Conservation (phyloP, 176 grass and related monocot species). For the Paspalum notatum region DNA sequence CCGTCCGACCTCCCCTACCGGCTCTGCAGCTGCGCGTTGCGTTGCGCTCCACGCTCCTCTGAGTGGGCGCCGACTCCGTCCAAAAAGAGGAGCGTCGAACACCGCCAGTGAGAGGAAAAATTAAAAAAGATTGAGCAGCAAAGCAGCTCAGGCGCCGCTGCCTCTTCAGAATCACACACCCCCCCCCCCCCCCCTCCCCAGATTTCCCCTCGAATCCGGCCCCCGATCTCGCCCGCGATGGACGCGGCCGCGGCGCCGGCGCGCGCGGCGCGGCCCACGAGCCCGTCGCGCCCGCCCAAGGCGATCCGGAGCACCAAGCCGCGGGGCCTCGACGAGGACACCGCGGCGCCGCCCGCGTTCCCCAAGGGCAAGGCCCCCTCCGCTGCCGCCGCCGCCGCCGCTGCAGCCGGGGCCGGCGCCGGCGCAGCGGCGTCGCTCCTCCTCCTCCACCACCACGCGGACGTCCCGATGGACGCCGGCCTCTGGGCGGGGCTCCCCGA, state of each 20-base stretch:
- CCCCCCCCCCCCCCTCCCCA: conserved; percentile 1
- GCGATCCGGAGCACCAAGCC: conserved; percentile 77
- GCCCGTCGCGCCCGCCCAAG: conserved; percentile 76
- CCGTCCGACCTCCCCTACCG: neutral
- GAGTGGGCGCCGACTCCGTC: conserved; percentile 47
- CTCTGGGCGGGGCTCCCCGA: conserved; percentile 79
- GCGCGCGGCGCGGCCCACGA: conserved; percentile 51
- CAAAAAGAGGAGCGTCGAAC: conserved; percentile 38
- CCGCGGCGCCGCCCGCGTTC: conserved; percentile 58
- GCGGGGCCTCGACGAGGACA: conserved; percentile 88
- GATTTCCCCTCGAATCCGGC: conserved; percentile 12
- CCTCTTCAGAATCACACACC: conserved; percentile 28
- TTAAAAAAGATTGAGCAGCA: neutral
- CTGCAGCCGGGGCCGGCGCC: neutral
- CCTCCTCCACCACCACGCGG: conserved; percentile 40
- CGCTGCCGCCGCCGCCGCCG: neutral
- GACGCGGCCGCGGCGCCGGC: neutral
- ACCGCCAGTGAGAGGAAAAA: neutral
- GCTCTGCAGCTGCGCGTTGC: neutral
- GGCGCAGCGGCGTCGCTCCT: conserved; percentile 4
- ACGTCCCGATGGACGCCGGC: conserved; percentile 69
- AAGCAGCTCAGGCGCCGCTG: conserved; percentile 27
- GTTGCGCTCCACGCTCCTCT: conserved; percentile 1
- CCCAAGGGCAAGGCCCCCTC: conserved; percentile 18
- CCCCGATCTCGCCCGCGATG: conserved; percentile 41